Conservation (phyloP, 2,329 filamentous ascomycete genomes). For the Pyrenophora seminiperda region DNA sequence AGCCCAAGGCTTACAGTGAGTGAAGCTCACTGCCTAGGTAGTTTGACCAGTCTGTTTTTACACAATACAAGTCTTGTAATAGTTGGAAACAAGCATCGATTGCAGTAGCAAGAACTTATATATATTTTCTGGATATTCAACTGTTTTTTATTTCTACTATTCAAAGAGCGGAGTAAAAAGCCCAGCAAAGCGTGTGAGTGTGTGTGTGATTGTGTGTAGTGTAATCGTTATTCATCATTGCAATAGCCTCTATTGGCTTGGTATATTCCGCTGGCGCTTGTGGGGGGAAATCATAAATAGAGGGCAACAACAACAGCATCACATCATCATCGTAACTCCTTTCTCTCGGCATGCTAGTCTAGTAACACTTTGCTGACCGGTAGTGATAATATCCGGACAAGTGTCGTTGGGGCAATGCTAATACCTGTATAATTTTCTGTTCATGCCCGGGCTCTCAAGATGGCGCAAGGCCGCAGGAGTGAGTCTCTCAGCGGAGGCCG, state of each 20-base stretch:
- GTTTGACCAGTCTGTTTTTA: too few species aligned
- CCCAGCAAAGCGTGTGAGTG: too few species aligned
- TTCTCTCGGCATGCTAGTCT: slow-evolving; percentile 1
- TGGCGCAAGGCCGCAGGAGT: not conserved
- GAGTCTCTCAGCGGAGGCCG: slow-evolving; percentile 33
- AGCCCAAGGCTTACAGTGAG: too few species aligned
- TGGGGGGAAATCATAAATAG: slow-evolving; percentile 18
- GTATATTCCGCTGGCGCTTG: slow-evolving; percentile 15
- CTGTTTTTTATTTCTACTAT: too few species aligned
- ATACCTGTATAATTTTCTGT: not conserved
- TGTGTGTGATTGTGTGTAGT: too few species aligned
- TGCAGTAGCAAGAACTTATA: too few species aligned
- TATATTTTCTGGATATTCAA: too few species aligned
- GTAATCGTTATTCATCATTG: too few species aligned
- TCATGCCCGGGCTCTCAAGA: not conserved
- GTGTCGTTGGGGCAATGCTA: not conserved
- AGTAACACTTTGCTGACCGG: not conserved
- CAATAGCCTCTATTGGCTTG: slow-evolving; percentile 20
- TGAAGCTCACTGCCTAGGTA: too few species aligned
- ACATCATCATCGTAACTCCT: slow-evolving; percentile 11
- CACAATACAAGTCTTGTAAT: too few species aligned
- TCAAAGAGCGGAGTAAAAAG: too few species aligned
- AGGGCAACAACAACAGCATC: slow-evolving; percentile 3
- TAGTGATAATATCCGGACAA: not conserved
- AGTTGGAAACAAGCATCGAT: too few species aligned